Percentiles rank a stretch among this genome's conserved stretches.
Conservation (phyloP, 352 stramenopile genomes). For the Lagenidium sp. region DNA sequence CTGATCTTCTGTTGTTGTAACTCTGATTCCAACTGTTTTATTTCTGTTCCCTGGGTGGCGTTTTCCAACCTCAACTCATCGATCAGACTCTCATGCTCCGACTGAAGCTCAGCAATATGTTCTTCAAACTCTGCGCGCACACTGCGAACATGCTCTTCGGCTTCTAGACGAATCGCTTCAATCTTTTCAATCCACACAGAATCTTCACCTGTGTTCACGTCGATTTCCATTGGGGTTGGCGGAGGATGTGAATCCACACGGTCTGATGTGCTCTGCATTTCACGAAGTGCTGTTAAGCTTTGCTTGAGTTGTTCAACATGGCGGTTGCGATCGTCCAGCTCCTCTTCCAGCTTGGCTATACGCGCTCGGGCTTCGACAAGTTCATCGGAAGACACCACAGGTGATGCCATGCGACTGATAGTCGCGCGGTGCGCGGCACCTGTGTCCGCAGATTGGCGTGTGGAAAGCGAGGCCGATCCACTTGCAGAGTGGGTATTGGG, state of each 20-base stretch:
- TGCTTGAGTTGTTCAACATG: conserved; percentile 63
- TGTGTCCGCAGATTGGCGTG: conserved; percentile 4
- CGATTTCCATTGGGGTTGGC: conserved; percentile 23
- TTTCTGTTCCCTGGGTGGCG: conserved; percentile 40
- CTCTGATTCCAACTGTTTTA: conserved; percentile 57
- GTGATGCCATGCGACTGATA: conserved; percentile 3
- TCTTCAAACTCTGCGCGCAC: conserved; percentile 62
- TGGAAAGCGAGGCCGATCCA: conserved; percentile 1
- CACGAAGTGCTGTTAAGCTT: conserved; percentile 36
- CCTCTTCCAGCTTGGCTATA: conserved; percentile 54
- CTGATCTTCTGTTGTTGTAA: conserved; percentile 58
- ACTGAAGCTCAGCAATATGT: conserved; percentile 39
- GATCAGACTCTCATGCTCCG: conserved; percentile 40
- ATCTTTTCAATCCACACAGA: conserved; percentile 37
- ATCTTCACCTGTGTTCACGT: conserved; percentile 16
- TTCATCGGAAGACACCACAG: conserved; percentile 24
- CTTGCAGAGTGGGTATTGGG: conserved; percentile 7
- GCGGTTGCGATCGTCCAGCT: conserved; percentile 61
- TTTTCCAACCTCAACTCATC: conserved; percentile 52
- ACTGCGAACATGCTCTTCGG: conserved; percentile 43
- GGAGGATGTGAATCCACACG: conserved; percentile 14
- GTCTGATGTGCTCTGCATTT: conserved; percentile 14
- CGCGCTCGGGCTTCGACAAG: conserved; percentile 32
- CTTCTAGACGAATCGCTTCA: conserved; percentile 38
- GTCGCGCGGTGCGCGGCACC: conserved; percentile 6